Percentiles rank a stretch among this genome's conserved stretches.
phyloP scores from a whole-genome alignment of 345 rosid genomes.

The Eutrema japonicum region DNA sequence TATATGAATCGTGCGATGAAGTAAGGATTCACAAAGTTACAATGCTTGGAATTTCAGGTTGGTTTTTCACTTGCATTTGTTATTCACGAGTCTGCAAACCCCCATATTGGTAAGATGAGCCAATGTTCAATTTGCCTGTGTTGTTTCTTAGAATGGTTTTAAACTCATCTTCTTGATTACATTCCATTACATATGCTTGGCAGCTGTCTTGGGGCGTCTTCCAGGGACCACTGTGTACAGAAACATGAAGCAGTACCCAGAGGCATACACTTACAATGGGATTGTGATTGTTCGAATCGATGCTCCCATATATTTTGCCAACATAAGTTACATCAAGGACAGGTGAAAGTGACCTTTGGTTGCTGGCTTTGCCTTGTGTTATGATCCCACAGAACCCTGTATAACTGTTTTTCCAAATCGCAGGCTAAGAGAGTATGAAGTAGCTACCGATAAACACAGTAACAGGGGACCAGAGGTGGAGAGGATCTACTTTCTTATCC shows the following conservation, averaged over 20 bases:
- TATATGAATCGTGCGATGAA: not conserved
- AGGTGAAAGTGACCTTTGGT: conserved; percentile 50
- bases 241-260: conserved; percentile 87
- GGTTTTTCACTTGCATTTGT: conserved; percentile 96
- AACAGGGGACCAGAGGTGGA: conserved; percentile 78
- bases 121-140: not conserved
- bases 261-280: conserved; percentile 88
- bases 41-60: conserved; percentile 58
- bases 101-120: conserved; percentile 78
- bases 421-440: conserved; percentile 89
- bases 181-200: conserved; percentile 33
- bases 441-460: conserved; percentile 65
- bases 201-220: conserved; percentile 97
- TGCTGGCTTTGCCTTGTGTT: not conserved
- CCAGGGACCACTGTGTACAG: conserved; percentile 98
- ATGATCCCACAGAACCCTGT: conserved; percentile 17
- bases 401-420: not conserved
- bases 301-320: conserved; percentile 98
- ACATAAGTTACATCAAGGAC: conserved; percentile 90
- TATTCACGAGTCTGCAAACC: conserved; percentile 98
- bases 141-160: not conserved
- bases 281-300: conserved; percentile 92
- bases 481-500: conserved; percentile 73
- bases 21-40: conserved; percentile 18
- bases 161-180: conserved; percentile 18